phyloP scores from a whole-genome alignment of 441 rosid species.

The Populus hybrid region DNA sequence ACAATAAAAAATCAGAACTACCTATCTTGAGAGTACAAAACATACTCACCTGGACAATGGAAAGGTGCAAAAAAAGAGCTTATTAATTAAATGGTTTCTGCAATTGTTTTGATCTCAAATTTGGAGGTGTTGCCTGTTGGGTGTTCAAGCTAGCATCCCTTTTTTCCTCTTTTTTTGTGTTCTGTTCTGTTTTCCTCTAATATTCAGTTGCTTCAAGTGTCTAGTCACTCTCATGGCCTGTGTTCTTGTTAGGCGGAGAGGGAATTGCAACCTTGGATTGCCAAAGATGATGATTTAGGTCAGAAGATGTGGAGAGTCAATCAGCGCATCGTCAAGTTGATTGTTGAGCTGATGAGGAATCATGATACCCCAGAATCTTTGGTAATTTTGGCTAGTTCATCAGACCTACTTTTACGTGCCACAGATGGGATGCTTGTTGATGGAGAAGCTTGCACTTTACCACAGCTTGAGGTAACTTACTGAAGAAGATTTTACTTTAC shows the following conservation, averaged over 20 bases:
- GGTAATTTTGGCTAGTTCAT: conserved; percentile 90
- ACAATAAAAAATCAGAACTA: not conserved
- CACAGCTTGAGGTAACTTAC: conserved; percentile 79
- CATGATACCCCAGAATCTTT: too few species aligned
- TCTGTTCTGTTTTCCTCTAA: conserved; percentile 5
- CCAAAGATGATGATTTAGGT: conserved; percentile 91
- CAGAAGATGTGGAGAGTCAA: conserved; percentile 96
- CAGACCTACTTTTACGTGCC: conserved; percentile 93
- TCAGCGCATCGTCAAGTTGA: conserved; percentile 86
- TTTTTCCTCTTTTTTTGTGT: not conserved
- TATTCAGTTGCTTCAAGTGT: conserved; percentile 11
- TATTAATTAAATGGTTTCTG: not conserved
- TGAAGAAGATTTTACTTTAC: not conserved
- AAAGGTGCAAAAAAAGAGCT: too few species aligned
- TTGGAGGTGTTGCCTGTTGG: conserved; percentile 11
- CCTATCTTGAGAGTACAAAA: not conserved
- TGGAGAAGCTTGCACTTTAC: conserved; percentile 98
- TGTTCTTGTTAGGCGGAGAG: conserved; percentile 78
- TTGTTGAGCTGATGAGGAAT: conserved; percentile 93
- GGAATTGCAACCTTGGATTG: conserved; percentile 99
- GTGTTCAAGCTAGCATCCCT: conserved; percentile 10
- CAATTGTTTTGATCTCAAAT: conserved; percentile 1
- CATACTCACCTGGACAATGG: not conserved
- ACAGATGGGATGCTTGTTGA: conserved; percentile 99
- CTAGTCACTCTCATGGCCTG: conserved; percentile 29